phyloP scores from a whole-genome alignment of 208 protist genomes.

The Leishmania amazonensis region DNA sequence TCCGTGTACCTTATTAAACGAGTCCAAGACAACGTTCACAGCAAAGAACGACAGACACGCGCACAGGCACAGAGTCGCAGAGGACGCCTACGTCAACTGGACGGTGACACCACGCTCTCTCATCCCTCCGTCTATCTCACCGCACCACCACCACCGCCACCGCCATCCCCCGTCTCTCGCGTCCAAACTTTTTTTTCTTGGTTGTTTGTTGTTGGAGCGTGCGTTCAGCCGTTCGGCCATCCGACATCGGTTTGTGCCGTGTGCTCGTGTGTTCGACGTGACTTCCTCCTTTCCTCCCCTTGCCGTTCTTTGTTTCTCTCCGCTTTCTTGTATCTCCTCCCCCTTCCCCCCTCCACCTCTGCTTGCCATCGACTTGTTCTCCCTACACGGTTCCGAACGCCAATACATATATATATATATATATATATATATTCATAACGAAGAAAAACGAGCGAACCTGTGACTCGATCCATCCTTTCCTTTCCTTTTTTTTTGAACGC shows the following conservation, averaged over 20 bases:
- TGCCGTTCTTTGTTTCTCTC: not conserved
- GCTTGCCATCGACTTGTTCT: not conserved
- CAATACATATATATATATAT: constrained; percentile 2
- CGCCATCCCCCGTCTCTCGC: too few relatives aligned
- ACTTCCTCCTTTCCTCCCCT: not conserved
- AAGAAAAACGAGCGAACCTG: not conserved
- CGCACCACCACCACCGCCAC: too few relatives aligned
- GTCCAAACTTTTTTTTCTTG: too few relatives aligned
- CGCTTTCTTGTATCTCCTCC: not conserved
- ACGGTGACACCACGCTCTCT: not conserved
- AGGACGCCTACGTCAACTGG: not conserved
- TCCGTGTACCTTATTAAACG: too few relatives aligned
- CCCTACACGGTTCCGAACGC: too few relatives aligned
- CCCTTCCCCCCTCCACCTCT: not conserved
- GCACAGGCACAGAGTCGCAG: not conserved
- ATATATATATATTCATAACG: not conserved
- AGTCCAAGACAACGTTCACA: too few relatives aligned
- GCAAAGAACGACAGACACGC: too few relatives aligned
- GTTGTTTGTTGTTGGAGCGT: not conserved
- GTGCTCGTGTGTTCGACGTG: not conserved
- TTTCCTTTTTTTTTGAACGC: not conserved
- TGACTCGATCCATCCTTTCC: not conserved
- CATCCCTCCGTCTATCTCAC: not conserved
- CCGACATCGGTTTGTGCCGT: not conserved
- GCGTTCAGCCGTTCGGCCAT: not conserved